phyloP scores from a whole-genome alignment of 768 basidiomycete genomes.

The Tylopilus felleus region DNA sequence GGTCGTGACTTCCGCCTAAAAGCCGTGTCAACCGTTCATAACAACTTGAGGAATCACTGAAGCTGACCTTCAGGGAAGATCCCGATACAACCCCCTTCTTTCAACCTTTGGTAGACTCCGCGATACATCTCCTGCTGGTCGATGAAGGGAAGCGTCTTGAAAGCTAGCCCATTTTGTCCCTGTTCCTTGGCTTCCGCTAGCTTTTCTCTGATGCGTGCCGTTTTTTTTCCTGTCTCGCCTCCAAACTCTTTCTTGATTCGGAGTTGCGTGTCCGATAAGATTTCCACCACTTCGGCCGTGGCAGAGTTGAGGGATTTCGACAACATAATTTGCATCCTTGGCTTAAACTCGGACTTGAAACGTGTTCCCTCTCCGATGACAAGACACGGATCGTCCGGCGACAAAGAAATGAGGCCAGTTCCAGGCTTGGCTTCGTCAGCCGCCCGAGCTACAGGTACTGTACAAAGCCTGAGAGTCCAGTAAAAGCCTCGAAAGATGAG shows the following conservation, averaged over 20 bases:
- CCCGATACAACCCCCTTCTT: constrained; percentile 86
- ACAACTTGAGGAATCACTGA: background rate
- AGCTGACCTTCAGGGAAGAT: constrained; percentile 94
- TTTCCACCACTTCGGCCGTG: constrained; percentile 80
- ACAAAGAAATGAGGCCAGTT: constrained; percentile 66
- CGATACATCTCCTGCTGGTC: constrained; percentile 96
- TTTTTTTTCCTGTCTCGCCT: constrained; percentile 74
- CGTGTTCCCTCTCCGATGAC: constrained; percentile 78
- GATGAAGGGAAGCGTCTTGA: constrained; percentile 82
- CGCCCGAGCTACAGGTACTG: constrained; percentile 92
- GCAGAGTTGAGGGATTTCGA: constrained; percentile 75
- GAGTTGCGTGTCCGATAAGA: constrained; percentile 85
- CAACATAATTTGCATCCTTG: constrained; percentile 83
- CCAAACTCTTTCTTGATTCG: constrained; percentile 85
- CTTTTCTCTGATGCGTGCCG: constrained; percentile 63
- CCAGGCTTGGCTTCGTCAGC: constrained; percentile 81
- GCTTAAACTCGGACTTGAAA: constrained; percentile 70
- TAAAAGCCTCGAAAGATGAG: background rate
- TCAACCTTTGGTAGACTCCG: constrained; percentile 83
- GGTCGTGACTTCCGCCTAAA: constrained; percentile 96
- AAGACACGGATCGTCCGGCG: constrained; percentile 73
- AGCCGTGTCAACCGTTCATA: background rate
- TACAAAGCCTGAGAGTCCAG: constrained; percentile 13
- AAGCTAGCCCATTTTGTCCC: constrained; percentile 63
- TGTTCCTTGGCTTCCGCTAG: constrained; percentile 53